Percentiles rank a stretch among this genome's conserved stretches.
phyloP scores from a whole-genome alignment of 202 grass and related monocot species.

The Zoysia matrella region DNA sequence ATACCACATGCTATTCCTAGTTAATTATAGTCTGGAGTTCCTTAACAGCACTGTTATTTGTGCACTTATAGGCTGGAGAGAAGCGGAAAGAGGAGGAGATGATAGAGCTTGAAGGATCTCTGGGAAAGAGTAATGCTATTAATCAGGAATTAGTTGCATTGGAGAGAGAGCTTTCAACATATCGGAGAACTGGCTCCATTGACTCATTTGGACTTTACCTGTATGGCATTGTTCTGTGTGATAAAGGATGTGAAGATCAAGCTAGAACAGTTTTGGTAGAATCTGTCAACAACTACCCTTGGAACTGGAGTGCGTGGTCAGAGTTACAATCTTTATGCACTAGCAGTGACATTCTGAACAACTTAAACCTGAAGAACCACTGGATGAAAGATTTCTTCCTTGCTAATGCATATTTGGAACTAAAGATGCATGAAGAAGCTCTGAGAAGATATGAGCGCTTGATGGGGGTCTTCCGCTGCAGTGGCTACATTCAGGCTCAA shows the following conservation, averaged over 20 bases:
- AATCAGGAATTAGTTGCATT: conserved; percentile 86
- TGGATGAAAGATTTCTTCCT: conserved; percentile 99
- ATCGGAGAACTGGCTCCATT: conserved; percentile 76
- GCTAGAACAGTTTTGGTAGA: conserved; percentile 78
- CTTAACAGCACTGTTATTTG: conserved; percentile 26
- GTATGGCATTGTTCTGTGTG: conserved; percentile 85
- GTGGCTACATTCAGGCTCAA: conserved; percentile 95
- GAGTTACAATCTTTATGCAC: conserved; percentile 86
- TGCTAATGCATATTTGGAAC: conserved; percentile 82
- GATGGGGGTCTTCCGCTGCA: conserved; percentile 67
- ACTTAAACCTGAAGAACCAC: conserved; percentile 91
- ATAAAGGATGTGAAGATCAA: conserved; percentile 79
- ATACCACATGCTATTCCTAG: background rate
- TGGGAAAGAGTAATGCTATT: conserved; percentile 79
- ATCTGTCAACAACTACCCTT: conserved; percentile 91
- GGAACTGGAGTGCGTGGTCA: conserved; percentile 99
- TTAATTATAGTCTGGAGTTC: conserved; percentile 16
- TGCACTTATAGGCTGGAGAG: conserved; percentile 73
- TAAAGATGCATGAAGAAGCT: conserved; percentile 94
- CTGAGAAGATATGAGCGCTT: conserved; percentile 86
- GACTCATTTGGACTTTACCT: conserved; percentile 92
- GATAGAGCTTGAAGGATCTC: conserved; percentile 88
- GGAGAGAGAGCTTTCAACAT: conserved; percentile 80
- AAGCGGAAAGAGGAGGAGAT: conserved; percentile 84
- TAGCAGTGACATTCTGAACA: conserved; percentile 79